Conservation (phyloP, 495 filamentous ascomycete species). For the Tuber brumale region DNA sequence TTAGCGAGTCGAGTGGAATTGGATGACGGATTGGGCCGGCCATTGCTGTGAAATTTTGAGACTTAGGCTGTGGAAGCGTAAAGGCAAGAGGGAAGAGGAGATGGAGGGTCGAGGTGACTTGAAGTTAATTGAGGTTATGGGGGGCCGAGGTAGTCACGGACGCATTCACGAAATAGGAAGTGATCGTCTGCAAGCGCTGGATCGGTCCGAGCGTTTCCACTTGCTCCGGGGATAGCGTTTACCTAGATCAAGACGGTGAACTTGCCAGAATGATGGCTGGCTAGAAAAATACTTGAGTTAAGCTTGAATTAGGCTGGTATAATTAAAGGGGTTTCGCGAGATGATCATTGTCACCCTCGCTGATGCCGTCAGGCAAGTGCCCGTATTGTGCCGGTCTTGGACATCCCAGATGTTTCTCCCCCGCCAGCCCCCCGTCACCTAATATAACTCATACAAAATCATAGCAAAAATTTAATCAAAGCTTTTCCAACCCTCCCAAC, state of each 20-base stretch:
- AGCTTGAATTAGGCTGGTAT: not conserved
- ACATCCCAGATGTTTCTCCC: not conserved
- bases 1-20: slow-evolving; percentile 70
- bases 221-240: too few relatives aligned
- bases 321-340: not conserved
- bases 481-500: not conserved
- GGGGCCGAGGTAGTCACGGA: not conserved
- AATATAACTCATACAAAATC: not conserved
- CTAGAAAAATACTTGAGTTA: not conserved
- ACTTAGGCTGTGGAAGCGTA: not conserved
- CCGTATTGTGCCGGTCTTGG: not conserved
- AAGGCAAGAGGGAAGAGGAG: not conserved
- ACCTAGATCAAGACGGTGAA: not conserved
- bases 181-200: not conserved
- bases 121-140: not conserved
- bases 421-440: not conserved
- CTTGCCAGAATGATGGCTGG: not conserved
- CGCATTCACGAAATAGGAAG: not conserved
- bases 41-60: slow-evolving; percentile 50
- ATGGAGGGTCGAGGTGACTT: not conserved
- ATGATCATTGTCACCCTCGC: not conserved
- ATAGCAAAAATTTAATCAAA: not conserved
- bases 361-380: not conserved
- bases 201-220: not conserved
- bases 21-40: slow-evolving; percentile 82